Conservation (phyloP, 108 stramenopile species). For the Nitzschia inconspicua region DNA sequence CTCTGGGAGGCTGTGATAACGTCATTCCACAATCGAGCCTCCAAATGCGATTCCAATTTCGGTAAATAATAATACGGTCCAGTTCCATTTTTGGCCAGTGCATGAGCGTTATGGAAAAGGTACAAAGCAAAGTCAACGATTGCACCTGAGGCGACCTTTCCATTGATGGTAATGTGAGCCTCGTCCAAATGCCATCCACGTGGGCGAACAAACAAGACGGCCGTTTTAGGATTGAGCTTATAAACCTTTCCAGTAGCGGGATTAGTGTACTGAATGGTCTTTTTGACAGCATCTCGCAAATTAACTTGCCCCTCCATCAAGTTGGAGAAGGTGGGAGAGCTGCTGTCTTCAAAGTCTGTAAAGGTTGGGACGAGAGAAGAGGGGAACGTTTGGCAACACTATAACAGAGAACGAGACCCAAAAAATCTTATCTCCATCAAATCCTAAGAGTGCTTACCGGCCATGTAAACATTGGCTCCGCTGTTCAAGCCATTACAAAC, state of each 20-base stretch:
- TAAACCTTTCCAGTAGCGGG: conserved; percentile 84
- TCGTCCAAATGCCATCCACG: conserved; percentile 94
- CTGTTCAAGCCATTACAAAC: conserved; percentile 94
- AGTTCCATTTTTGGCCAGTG: conserved; percentile 63
- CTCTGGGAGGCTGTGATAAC: conserved; percentile 83
- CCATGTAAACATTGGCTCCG: conserved; percentile 90
- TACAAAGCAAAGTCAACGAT: conserved; percentile 91
- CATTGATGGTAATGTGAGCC: conserved; percentile 86
- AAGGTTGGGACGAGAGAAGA: no score
- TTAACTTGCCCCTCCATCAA: conserved; percentile 89
- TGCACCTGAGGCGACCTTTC: conserved; percentile 73
- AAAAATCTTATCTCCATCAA: no score
- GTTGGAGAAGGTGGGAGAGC: conserved; percentile 83
- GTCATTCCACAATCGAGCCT: conserved; percentile 93
- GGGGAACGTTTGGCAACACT: no score
- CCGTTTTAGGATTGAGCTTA: conserved; percentile 52
- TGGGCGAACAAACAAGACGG: conserved; percentile 86
- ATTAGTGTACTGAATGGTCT: conserved; percentile 84
- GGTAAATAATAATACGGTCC: conserved; percentile 91
- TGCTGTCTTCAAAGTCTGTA: conserved; percentile 95
- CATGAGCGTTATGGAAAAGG: conserved; percentile 88
- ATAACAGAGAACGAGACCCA: no score
- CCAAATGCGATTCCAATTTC: conserved; percentile 86
- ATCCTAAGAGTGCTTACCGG: no score
- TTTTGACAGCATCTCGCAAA: conserved; percentile 85